Evolutionary conservation across 179 eudicot species (phyloP), one percentile per base, ranked within the genome.

Genomic region (Silene noctiflora): DNA sequence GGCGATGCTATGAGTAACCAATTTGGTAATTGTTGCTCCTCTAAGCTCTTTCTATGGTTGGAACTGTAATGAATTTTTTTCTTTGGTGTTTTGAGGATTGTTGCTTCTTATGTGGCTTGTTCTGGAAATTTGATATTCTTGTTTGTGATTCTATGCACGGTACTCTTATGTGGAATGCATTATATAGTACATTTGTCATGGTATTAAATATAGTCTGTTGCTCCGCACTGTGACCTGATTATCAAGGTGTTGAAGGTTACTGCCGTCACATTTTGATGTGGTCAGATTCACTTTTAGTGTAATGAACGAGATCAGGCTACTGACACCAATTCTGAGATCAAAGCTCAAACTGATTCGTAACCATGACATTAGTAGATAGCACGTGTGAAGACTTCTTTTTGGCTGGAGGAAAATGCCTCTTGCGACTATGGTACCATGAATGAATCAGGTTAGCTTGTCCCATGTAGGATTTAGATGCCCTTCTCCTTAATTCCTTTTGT

Each of bases 1-100:
- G 96, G 96, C 19, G 90, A 89, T 84, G 61, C 88, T 68, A 58
- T 84, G 62, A 82, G 85, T 79, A 90, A 83, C 69, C 81, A 90
- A 77, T 65, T 87, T 24, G 99, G 99, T 96, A 90, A 82, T 58
- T 46, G 60, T 76, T 72, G 11, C 77, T 17, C 22, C 61, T 72
- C 58, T 55, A 14, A 19, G 44, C 39, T 75, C 46, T 33, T 42
- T 53, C 7, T n/a, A 62, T 77, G 24, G 11, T 59, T 31, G 59
- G 46, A 29, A 24, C 46, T 17, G 51, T 75, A 59, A 21, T 11
- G 69, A 27, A 42, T 5, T 5, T 9, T 62, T 6, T 12, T 55
- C 31, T 66, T 66, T 25, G 51, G 51, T 2, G 51, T 44, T 44
- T 44, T 44, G 51, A 44, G 51, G 3, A 44, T 44, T 44, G 13